phyloP scores from a whole-genome alignment of 2,329 filamentous ascomycete genomes.

The Claviceps maximensis region DNA sequence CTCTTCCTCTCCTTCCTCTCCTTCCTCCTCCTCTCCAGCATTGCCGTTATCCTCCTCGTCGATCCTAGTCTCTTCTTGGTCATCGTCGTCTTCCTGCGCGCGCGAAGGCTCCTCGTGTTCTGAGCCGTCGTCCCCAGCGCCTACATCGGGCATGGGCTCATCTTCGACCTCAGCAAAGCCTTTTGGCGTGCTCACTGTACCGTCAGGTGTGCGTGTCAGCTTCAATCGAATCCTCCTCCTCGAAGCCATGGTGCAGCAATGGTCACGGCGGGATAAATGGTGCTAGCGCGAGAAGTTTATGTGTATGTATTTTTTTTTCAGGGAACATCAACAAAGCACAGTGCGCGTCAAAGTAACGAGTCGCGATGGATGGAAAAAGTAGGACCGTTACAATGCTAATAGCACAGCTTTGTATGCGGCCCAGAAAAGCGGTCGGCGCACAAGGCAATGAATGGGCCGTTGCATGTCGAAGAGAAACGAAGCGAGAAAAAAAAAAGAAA shows the following conservation, averaged over 20 bases:
- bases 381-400: neutral
- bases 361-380: neutral
- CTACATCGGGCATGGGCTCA: constrained; percentile 24
- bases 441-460: neutral
- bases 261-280: neutral
- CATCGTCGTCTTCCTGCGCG: constrained; percentile 16
- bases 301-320: neutral
- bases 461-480: neutral
- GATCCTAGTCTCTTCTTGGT: constrained; percentile 25
- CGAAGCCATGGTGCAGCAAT: constrained; percentile 13
- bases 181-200: constrained; percentile 28
- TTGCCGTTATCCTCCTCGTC: constrained; percentile 28
- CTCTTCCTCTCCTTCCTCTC: constrained; percentile 8
- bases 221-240: constrained; percentile 19
- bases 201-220: constrained; percentile 18
- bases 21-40: constrained; percentile 23
- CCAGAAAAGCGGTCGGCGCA: too few species aligned
- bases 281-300: neutral
- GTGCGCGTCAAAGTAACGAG: neutral
- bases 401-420: too few species aligned
- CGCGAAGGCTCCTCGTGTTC: constrained; percentile 16
- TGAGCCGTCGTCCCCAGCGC: constrained; percentile 9
- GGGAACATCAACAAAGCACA: neutral
- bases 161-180: constrained; percentile 29
- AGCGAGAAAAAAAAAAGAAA: neutral